Percentiles rank a stretch among this genome's conserved stretches.
Conservation (phyloP, 805 yeast species). For the Lachancea lanzarotensis region DNA sequence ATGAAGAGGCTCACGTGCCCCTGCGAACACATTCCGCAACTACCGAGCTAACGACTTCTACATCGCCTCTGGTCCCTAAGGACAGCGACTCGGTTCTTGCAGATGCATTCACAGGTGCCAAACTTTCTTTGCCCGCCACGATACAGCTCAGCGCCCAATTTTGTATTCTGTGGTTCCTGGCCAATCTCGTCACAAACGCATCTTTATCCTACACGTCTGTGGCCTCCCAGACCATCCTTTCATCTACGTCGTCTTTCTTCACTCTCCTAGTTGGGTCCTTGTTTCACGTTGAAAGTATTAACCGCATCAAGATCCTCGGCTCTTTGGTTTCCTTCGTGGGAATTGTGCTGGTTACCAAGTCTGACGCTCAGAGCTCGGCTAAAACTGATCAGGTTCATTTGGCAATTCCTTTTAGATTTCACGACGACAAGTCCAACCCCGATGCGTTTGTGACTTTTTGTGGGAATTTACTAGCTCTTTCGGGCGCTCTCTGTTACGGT, state of each 20-base stretch:
- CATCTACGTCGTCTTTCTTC: conserved; percentile 90
- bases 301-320: conserved; percentile 58
- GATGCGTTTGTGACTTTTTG: conserved; percentile 36
- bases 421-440: conserved; percentile 19
- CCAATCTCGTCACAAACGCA: conserved; percentile 85
- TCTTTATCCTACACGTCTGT: conserved; percentile 85
- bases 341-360: conserved; percentile 67
- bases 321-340: conserved; percentile 69
- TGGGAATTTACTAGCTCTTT: conserved; percentile 76
- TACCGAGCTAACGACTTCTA: not conserved
- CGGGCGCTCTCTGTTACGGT: conserved; percentile 88
- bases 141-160: conserved; percentile 70
- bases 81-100: conserved; percentile 3
- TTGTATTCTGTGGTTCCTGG: conserved; percentile 81
- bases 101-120: conserved; percentile 4
- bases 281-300: conserved; percentile 64
- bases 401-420: conserved; percentile 9
- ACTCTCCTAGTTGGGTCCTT: conserved; percentile 76
- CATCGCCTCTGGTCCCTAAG: conserved; percentile 16
- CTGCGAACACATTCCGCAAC: not conserved
- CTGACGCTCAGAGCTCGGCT: conserved; percentile 42
- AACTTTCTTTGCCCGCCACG: conserved; percentile 50
- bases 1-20: conserved; percentile 8
- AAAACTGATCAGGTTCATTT: conserved; percentile 8
- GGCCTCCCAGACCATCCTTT: conserved; percentile 86